Evolutionary conservation across 2,329 filamentous ascomycete genomes (phyloP).

Genomic region (Beauveria bassiana): DNA sequence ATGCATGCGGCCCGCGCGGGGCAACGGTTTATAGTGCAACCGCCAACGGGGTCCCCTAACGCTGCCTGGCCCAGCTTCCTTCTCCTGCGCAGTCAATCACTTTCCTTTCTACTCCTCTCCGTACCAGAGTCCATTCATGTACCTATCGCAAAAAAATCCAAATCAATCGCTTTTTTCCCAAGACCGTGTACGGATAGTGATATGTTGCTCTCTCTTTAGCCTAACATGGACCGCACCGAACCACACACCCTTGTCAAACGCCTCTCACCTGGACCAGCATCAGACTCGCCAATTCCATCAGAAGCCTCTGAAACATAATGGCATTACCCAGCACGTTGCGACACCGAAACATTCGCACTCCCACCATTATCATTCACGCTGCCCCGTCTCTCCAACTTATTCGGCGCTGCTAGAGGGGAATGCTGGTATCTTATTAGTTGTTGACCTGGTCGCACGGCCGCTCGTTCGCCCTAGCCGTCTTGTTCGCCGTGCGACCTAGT

Average conservation of each 20-base stretch:
- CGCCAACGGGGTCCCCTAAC: too few relatives aligned
- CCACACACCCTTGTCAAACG: slow-evolving; percentile 72
- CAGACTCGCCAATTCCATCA: slow-evolving; percentile 67
- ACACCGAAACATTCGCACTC: slow-evolving; percentile 53
- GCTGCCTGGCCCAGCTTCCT: too few relatives aligned
- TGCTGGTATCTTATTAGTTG: slow-evolving; percentile 31
- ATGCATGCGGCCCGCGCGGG: too few relatives aligned
- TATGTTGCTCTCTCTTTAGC: too few relatives aligned
- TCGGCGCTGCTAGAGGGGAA: slow-evolving; percentile 55
- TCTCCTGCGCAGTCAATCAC: too few relatives aligned
- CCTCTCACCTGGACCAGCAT: slow-evolving; percentile 63
- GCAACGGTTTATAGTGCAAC: too few relatives aligned
- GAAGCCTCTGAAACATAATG: slow-evolving; percentile 70
- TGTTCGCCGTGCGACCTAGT: too few relatives aligned
- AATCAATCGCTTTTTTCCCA: too few relatives aligned
- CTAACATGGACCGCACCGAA: slow-evolving; percentile 53
- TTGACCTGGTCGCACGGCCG: slow-evolving; percentile 48
- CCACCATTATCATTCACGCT: slow-evolving; percentile 15
- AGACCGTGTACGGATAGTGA: too few relatives aligned
- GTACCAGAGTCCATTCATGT: too few relatives aligned
- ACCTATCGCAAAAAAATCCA: too few relatives aligned
- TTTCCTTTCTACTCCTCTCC: too few relatives aligned
- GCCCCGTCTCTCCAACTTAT: slow-evolving; percentile 19
- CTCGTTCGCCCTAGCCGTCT: slow-evolving; percentile 17
- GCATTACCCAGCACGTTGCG: slow-evolving; percentile 76